These are phyloP conservation scores for Aspergillus quadricinctus DNA, from an alignment of 2,329 filamentous ascomycete genomes.

Conservation along the genomic window DNA sequence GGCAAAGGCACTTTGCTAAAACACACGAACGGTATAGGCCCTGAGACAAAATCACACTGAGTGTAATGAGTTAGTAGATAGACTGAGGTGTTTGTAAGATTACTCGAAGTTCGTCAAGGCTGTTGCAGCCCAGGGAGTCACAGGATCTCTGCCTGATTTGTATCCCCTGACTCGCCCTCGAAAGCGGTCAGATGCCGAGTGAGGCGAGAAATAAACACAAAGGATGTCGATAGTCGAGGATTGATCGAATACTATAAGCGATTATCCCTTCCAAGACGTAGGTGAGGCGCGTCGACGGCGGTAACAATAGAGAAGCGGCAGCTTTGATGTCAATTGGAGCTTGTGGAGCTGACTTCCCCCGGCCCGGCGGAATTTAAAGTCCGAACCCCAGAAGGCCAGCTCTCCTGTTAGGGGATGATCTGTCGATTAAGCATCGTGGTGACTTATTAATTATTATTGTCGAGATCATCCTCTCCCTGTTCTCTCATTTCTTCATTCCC, in stretches of 20 bases:
- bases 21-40: constrained; percentile 16
- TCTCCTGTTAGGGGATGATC: constrained; percentile 8
- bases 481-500: not conserved
- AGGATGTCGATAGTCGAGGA: not conserved
- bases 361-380: constrained; percentile 20
- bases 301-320: constrained; percentile 12
- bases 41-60: constrained; percentile 14
- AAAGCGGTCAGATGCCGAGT: constrained; percentile 4
- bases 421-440: not conserved
- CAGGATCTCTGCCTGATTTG: constrained; percentile 8
- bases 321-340: constrained; percentile 14
- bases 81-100: constrained; percentile 9
- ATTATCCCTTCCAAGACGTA: constrained; percentile 12
- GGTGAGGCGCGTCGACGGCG: constrained; percentile 16
- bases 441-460: not conserved
- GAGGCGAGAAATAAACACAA: not conserved
- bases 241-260: not conserved
- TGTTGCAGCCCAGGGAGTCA: constrained; percentile 12
- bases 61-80: constrained; percentile 8
- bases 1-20: constrained; percentile 15
- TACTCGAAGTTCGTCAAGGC: constrained; percentile 10
- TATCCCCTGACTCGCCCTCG: constrained; percentile 15
- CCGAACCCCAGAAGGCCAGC: constrained; percentile 17
- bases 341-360: constrained; percentile 10
- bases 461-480: not conserved